phyloP scores from a whole-genome alignment of 2,329 filamentous ascomycete species.

The Westerdykella sp. region DNA sequence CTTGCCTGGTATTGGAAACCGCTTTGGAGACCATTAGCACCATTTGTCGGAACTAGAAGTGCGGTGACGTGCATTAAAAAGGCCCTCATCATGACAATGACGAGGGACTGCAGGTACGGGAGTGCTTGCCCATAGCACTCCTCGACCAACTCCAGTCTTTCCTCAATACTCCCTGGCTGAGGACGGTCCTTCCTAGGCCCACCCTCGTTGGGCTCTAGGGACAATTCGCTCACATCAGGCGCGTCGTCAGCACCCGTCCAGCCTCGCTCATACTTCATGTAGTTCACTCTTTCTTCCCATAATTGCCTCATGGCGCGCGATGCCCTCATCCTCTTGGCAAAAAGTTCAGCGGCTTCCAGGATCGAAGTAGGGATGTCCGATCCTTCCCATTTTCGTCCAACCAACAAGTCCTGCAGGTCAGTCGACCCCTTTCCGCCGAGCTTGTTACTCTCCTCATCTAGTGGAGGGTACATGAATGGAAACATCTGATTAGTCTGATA shows the following conservation, averaged over 20 bases:
- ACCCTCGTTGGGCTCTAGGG: slow-evolving; percentile 31
- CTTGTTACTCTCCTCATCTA: slow-evolving; percentile 82
- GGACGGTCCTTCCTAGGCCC: slow-evolving; percentile 34
- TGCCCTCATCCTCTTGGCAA: slow-evolving; percentile 83
- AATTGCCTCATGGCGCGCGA: slow-evolving; percentile 86
- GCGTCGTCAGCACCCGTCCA: slow-evolving; percentile 58
- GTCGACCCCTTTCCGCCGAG: slow-evolving; percentile 84
- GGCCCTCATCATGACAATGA: slow-evolving; percentile 87
- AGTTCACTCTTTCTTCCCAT: slow-evolving; percentile 89
- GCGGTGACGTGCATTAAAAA: slow-evolving; percentile 82
- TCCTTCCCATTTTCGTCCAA: slow-evolving; percentile 86
- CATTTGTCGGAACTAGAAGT: slow-evolving; percentile 58
- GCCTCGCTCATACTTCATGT: slow-evolving; percentile 85
- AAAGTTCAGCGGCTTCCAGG: slow-evolving; percentile 86
- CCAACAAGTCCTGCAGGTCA: slow-evolving; percentile 69
- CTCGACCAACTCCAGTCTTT: slow-evolving; percentile 68
- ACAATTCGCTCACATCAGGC: slow-evolving; percentile 40
- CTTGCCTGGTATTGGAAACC: slow-evolving; percentile 39
- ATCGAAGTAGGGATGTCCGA: slow-evolving; percentile 91
- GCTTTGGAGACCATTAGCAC: slow-evolving; percentile 46
- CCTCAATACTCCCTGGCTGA: slow-evolving; percentile 49
- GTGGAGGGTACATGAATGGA: slow-evolving; percentile 90
- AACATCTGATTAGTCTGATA: slow-evolving; percentile 99
- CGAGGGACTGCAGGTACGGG: slow-evolving; percentile 24
- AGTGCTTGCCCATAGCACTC: slow-evolving; percentile 61